Conservation (phyloP, 108 stramenopile genomes). For the Nitzschia sp. region DNA sequence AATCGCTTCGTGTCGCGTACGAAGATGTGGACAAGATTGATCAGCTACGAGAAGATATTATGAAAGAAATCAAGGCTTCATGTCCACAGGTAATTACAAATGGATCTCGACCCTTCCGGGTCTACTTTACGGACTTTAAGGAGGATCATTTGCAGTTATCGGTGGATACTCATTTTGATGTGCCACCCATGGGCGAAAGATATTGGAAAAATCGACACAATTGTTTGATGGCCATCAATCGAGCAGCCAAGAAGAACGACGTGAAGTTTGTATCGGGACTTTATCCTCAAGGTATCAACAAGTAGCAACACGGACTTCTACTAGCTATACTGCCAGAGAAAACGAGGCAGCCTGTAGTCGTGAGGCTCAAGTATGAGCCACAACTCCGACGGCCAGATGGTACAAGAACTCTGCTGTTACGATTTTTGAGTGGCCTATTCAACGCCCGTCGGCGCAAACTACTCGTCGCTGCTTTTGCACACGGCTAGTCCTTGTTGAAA, state of each 20-base stretch:
- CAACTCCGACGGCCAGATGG: no score
- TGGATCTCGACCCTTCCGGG: conserved; percentile 62
- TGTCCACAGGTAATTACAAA: conserved; percentile 67
- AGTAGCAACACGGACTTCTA: no score
- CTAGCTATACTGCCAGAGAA: no score
- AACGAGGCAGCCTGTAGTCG: no score
- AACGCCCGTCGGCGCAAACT: no score
- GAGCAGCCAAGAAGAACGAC: conserved; percentile 49
- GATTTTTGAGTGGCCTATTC: no score
- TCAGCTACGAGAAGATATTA: conserved; percentile 50
- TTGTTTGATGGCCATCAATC: conserved; percentile 55
- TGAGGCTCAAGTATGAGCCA: no score
- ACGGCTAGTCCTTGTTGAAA: no score
- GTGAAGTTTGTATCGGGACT: conserved; percentile 28
- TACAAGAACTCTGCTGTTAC: no score
- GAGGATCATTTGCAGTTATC: conserved; percentile 48
- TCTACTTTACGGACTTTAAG: conserved; percentile 45
- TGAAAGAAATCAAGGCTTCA: conserved; percentile 48
- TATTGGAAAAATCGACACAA: conserved; percentile 56
- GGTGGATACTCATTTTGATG: conserved; percentile 53
- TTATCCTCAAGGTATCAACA: neutral
- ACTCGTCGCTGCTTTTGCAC: no score
- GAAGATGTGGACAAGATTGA: conserved; percentile 58
- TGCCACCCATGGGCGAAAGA: conserved; percentile 41
- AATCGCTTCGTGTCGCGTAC: conserved; percentile 60